Base-by-base conservation (phyloP, 108 stramenopile species). In the Chaetoceros muelleri region DNA sequence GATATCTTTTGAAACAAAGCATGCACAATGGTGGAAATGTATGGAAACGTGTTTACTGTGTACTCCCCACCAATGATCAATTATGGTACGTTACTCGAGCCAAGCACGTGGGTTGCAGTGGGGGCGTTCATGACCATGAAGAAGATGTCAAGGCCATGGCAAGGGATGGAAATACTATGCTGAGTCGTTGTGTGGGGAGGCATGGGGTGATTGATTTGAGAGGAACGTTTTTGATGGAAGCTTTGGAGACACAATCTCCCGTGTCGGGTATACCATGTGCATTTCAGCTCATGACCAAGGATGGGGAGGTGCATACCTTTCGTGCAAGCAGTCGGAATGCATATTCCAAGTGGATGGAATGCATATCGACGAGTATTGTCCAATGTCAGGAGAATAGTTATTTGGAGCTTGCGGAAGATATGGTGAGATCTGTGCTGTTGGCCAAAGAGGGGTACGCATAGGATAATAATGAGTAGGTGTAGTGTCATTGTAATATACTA, bases 1-100 rank as follows among this genome's bases (percentile, higher is more conserved):
- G 78, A 26, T 79, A 69, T 45, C 60, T 79, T n/a, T 28, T 70
- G 48, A 74, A 79, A 55, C 70, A 60, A 46, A 74, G 69, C 17
- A 1, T 10, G 24, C 57, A 45, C 3, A 13, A 40, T 40, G n/a
- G n/a, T n/a, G 34, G 13, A 40, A 61, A 79, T 49, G 73, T 74
- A 2, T 79, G 78, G 78, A 60, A 64, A 60, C 47, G 55, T 20
- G 63, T 68, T 5, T 56, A 69, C 50, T 74, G 78, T 46, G 55
- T 69, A 0, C 47, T 79, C 25, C 34, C 34, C 5, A 79, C 73
- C 30, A 70, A 71, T 27, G 73, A 79, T 59, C 53, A 79, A 34
- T 66, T 79, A 27, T 79, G 72, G 69, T 79, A 56, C 40, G 62
- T 67, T 0, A 64, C 61, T 18, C 58, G 78, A 21, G 52, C 69